These are phyloP conservation scores for Alternaria sp. DNA, from an alignment of 2,329 filamentous ascomycete species.

Conservation along the genomic window DNA sequence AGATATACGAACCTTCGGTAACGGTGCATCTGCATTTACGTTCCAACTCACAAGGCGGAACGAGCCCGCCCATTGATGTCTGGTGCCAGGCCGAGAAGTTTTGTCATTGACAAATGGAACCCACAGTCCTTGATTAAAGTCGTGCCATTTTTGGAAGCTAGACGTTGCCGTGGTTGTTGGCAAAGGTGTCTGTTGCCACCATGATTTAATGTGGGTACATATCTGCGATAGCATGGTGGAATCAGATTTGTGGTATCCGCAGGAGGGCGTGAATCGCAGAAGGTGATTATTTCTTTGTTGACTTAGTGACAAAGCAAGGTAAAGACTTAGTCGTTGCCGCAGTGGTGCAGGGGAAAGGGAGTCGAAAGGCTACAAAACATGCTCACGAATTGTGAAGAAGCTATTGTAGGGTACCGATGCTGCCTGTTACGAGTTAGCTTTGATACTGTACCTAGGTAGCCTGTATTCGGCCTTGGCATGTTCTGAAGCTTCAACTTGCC, in stretches of 20 bases:
- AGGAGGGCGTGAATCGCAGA: background rate
- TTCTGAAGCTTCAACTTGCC: too few species aligned
- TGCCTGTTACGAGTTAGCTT: background rate
- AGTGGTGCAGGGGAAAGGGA: background rate
- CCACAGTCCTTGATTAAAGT: background rate
- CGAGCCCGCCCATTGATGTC: conserved; percentile 6
- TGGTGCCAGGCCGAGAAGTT: background rate
- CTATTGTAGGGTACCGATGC: background rate
- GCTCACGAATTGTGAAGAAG: background rate
- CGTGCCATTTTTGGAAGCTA: conserved; percentile 10
- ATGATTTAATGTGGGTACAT: conserved; percentile 2
- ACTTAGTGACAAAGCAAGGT: background rate
- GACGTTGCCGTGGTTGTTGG: conserved; percentile 3
- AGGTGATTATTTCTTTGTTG: background rate
- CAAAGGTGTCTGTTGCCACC: conserved; percentile 12
- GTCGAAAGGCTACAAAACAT: background rate
- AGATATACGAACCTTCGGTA: conserved; percentile 4
- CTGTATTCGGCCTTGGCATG: too few species aligned
- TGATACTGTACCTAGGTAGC: background rate
- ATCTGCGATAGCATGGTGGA: conserved; percentile 11
- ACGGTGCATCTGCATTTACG: background rate
- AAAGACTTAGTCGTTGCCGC: background rate
- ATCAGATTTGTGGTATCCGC: background rate
- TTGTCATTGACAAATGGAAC: background rate
- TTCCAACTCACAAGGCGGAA: conserved; percentile 14